phyloP scores from a whole-genome alignment of 257 asterid species.

The Jacaranda copaia region DNA sequence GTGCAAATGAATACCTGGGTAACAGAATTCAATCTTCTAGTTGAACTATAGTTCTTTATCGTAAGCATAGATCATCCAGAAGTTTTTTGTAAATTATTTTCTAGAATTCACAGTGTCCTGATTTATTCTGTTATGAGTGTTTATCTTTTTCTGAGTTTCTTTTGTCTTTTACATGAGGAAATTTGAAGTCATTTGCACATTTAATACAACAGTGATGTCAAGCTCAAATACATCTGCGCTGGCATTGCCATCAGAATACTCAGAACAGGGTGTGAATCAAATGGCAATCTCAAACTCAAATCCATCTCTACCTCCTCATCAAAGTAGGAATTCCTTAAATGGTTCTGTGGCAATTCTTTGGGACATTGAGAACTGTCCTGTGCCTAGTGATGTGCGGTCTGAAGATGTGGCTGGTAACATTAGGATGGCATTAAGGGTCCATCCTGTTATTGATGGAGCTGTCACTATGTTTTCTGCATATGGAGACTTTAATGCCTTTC shows the following conservation, averaged over 20 bases:
- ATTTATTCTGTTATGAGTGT: too few species aligned
- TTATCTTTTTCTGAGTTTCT: not conserved
- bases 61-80: not conserved
- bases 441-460: constrained; percentile 77
- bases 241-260: constrained; percentile 42
- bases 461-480: constrained; percentile 85
- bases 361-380: constrained; percentile 98
- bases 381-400: constrained; percentile 85
- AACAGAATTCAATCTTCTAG: constrained; percentile 3
- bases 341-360: constrained; percentile 88
- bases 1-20: not conserved
- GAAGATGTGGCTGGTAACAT: constrained; percentile 93
- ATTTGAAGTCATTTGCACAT: constrained; percentile 21
- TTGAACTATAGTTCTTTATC: not conserved
- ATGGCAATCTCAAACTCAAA: constrained; percentile 42
- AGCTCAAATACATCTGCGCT: constrained; percentile 44
- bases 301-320: constrained; percentile 46
- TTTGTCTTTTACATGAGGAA: constrained; percentile 34
- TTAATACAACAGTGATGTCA: constrained; percentile 45
- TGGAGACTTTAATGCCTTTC: constrained; percentile 86
- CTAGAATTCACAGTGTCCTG: not conserved
- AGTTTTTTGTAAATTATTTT: not conserved
- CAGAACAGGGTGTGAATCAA: constrained; percentile 44
- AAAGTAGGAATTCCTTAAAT: constrained; percentile 38
- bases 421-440: constrained; percentile 78